These are phyloP conservation scores for Plantago rigida DNA, from an alignment of 305 asterid genomes.

Conservation along the genomic window DNA sequence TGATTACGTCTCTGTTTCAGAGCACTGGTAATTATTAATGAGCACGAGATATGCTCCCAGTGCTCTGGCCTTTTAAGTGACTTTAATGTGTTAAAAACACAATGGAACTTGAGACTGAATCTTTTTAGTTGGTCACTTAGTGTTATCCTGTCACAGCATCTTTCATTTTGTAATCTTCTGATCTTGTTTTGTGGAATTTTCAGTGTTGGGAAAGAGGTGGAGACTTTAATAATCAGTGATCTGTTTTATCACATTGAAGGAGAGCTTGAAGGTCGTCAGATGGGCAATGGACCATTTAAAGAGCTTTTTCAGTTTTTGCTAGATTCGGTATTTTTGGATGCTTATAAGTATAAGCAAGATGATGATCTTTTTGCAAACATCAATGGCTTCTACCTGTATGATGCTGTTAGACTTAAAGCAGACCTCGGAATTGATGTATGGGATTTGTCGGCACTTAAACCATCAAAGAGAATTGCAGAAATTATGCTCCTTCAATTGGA, in stretches of 20 bases:
- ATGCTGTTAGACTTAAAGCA: conserved; percentile 47
- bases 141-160: conserved; percentile 10
- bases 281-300: conserved; percentile 65
- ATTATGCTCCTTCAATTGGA: conserved; percentile 52
- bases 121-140: neutral
- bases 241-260: conserved; percentile 85
- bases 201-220: conserved; percentile 72
- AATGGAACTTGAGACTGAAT: too few species aligned
- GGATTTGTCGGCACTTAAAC: conserved; percentile 64
- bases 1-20: too few species aligned
- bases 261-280: conserved; percentile 83
- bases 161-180: conserved; percentile 9
- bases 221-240: conserved; percentile 61
- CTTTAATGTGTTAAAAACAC: too few species aligned
- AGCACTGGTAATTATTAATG: too few species aligned
- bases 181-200: conserved; percentile 29
- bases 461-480: conserved; percentile 58
- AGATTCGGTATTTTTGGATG: conserved; percentile 50
- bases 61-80: too few species aligned
- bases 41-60: too few species aligned
- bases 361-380: conserved; percentile 38
- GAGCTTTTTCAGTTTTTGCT: conserved; percentile 68
- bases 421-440: conserved; percentile 77
- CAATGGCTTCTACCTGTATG: conserved; percentile 42
- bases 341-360: conserved; percentile 43